Evolutionary conservation across 176 grass and related monocot genomes (phyloP), one percentile per base, ranked within the genome.

Genomic region (Aegilops speltoides): DNA sequence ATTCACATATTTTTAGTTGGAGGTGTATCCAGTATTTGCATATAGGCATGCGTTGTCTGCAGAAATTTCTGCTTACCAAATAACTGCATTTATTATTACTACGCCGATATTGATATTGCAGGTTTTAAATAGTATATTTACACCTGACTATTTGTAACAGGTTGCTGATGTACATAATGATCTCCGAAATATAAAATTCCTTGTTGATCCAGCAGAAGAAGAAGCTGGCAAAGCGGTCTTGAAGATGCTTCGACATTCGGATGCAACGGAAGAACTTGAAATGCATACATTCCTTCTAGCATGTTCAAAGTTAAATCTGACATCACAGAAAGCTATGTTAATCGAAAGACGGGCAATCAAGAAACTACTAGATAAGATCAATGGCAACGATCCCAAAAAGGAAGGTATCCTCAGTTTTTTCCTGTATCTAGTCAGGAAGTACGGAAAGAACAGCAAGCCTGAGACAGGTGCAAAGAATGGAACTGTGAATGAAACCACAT

Each of bases 301-400:
- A 56, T 87, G 92, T 80, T 91, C 90, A 82, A 94, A 89, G 76
- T 88, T 99, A 89, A 87, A 91, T 50, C 67, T 99, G 46, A 90
- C 83, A 68, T 88, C 91, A 79, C 87, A 94, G 0, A 99, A 93
- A 88, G 87, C 90, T 85, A 60, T 96, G 85, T 89, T 99, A 91
- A 88, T 93, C 83, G 97, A 99, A 92, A 99, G 76, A 84, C 86
- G 94, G 66, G 89, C 94, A 28, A 80, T 99, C 46, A 91, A 93
- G 28, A 96, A 94, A 82, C 70, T 96, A 79, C 90, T 90, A 17
- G 66, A 83, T 64, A 99, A 86, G 69, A 69, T 96, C 40, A 80
- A 29, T 64, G 87, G 85, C 29, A 93, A 68, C 80, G 94, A 96
- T 75, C 62, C 50, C 24, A 94, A 96, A 80, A 99, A 96, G 84